These are phyloP conservation scores for Mycocentrospora acerina DNA, from an alignment of 2,329 filamentous ascomycete species.

Conservation along the genomic window DNA sequence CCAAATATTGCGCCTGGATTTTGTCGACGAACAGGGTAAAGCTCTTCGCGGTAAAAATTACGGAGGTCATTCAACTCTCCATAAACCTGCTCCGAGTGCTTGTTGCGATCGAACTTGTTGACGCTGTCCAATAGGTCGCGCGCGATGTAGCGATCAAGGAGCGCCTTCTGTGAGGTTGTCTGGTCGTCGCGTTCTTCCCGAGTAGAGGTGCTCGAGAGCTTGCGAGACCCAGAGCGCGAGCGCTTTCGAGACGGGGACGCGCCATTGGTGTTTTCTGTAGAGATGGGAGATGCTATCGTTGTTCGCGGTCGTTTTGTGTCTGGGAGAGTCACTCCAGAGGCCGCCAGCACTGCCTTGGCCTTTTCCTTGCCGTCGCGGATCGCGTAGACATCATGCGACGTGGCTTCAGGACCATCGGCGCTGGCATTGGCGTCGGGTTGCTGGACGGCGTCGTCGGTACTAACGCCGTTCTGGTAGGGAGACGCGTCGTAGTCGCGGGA, in stretches of 20 bases:
- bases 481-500: constrained; percentile 33
- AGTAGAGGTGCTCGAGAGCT: constrained; percentile 44
- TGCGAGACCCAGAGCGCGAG: constrained; percentile 60
- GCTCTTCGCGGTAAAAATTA: constrained; percentile 30
- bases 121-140: constrained; percentile 63
- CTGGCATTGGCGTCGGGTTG: constrained; percentile 28
- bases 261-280: constrained; percentile 50
- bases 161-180: constrained; percentile 43
- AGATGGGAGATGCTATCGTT: constrained; percentile 32
- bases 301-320: constrained; percentile 23
- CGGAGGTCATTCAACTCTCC: constrained; percentile 46
- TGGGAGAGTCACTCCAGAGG: constrained; percentile 48
- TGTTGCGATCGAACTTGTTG: constrained; percentile 53
- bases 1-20: constrained; percentile 64
- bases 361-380: constrained; percentile 62
- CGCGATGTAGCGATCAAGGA: constrained; percentile 65
- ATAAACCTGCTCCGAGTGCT: constrained; percentile 64
- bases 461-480: constrained; percentile 27
- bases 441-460: constrained; percentile 37
- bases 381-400: constrained; percentile 43
- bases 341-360: constrained; percentile 60
- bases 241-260: constrained; percentile 56
- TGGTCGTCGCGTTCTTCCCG: constrained; percentile 41
- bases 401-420: constrained; percentile 27
- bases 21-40: constrained; percentile 61